Conservation (phyloP, 2,329 filamentous ascomycete species). For the Aspergillus aculeatus region DNA sequence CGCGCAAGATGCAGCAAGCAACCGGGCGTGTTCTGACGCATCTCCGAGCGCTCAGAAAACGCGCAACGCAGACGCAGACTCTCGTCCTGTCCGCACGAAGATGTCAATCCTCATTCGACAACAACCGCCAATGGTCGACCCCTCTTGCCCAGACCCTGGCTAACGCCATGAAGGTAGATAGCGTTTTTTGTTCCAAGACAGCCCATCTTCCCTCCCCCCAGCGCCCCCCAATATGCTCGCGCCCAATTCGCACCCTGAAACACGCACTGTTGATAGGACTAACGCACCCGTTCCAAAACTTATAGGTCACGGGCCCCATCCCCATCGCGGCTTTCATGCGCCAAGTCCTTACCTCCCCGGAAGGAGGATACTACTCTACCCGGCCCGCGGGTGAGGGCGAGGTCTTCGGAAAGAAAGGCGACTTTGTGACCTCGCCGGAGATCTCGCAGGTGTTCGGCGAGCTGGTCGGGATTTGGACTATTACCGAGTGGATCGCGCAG, state of each 20-base stretch:
- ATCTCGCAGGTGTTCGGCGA: conserved; percentile 98
- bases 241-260: neutral
- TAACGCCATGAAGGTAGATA: conserved; percentile 85
- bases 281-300: neutral
- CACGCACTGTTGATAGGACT: neutral
- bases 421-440: conserved; percentile 96
- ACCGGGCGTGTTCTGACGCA: conserved; percentile 30
- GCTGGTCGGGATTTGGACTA: conserved; percentile 88
- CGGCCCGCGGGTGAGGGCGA: conserved; percentile 67
- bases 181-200: conserved; percentile 7
- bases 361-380: conserved; percentile 91
- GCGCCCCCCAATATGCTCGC: too few relatives aligned
- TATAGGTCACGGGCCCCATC: conserved; percentile 78
- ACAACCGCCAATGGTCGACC: conserved; percentile 75
- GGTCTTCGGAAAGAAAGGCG: conserved; percentile 88
- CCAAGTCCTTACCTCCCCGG: conserved; percentile 89
- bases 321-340: conserved; percentile 96
- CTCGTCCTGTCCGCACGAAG: conserved; percentile 22
- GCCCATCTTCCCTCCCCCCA: too few relatives aligned
- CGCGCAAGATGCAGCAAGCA: conserved; percentile 28
- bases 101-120: conserved; percentile 36
- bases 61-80: conserved; percentile 18
- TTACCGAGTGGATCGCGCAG: conserved; percentile 95
- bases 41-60: conserved; percentile 19
- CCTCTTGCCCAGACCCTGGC: conserved; percentile 84